Conservation (phyloP, 176 grass and related monocot species). For the Microstegium vimineum region DNA sequence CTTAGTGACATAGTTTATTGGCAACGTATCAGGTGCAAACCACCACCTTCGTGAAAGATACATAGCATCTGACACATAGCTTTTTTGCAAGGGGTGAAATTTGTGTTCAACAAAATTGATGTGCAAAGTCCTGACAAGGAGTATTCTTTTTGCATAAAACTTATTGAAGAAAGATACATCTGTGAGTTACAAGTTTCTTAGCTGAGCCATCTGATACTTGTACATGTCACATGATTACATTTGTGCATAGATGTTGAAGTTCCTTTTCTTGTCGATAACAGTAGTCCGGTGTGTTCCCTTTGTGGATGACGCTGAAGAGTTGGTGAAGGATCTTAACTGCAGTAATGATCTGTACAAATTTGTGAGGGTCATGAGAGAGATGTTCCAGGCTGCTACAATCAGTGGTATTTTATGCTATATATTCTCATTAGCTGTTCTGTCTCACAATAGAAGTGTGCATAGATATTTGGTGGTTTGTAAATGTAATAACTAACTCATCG, state of each 20-base stretch:
- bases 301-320: constrained; percentile 53
- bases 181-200: constrained; percentile 48
- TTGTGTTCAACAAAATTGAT: constrained; percentile 83
- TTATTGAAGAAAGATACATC: constrained; percentile 62
- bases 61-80: constrained; percentile 10
- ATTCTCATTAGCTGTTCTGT: constrained; percentile 1
- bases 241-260: background rate
- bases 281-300: constrained; percentile 60
- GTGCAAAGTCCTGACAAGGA: constrained; percentile 50
- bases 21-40: too few relatives aligned
- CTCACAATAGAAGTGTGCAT: too few relatives aligned
- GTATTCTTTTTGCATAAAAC: constrained; percentile 61
- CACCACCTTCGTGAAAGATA: too few relatives aligned
- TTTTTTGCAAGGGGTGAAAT: constrained; percentile 57
- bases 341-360: constrained; percentile 81
- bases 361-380: constrained; percentile 77
- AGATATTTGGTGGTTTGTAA: background rate
- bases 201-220: background rate
- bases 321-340: constrained; percentile 68
- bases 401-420: constrained; percentile 43
- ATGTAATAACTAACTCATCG: background rate
- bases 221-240: background rate
- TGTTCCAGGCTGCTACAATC: constrained; percentile 46
- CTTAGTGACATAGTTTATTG: background rate
- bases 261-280: constrained; percentile 30